phyloP scores from a whole-genome alignment of 129 eudicot genomes.

The Chrysanthemum lavandulifolium region DNA sequence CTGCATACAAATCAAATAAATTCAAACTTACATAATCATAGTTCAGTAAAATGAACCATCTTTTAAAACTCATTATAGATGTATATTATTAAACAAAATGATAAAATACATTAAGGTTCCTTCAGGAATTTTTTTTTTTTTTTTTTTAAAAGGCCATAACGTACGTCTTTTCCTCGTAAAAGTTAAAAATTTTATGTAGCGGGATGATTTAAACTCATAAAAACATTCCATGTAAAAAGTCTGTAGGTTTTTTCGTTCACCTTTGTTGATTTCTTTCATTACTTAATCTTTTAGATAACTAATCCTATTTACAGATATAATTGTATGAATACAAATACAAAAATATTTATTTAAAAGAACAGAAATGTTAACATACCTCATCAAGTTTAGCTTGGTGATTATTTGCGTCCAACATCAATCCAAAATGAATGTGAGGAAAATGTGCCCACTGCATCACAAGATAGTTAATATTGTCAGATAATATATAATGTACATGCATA shows the following conservation, averaged over 20 bases:
- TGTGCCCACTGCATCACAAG: conserved; percentile 80
- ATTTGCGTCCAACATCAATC: conserved; percentile 85
- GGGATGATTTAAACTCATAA: no score
- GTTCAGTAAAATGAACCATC: no score
- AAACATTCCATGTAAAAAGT: no score
- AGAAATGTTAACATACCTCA: conserved; percentile 43
- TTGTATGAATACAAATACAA: no score
- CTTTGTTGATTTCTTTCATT: background rate
- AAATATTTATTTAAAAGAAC: no score
- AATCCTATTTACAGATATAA: background rate
- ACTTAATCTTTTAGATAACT: background rate
- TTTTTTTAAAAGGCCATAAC: no score
- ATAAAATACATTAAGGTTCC: no score
- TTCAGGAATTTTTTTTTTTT: no score
- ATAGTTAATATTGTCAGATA: conserved; percentile 2
- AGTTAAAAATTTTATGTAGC: no score
- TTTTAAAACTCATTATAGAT: no score
- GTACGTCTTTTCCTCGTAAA: no score
- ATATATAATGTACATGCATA: background rate
- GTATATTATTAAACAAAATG: no score
- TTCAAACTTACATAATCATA: background rate
- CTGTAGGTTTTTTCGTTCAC: background rate
- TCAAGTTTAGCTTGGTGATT: conserved; percentile 62
- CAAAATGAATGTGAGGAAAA: conserved; percentile 94
- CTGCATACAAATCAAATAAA: conserved; percentile 12